These are phyloP conservation scores for Jacaranda mimosifolia DNA, from an alignment of 257 asterid species.

Conservation along the genomic window DNA sequence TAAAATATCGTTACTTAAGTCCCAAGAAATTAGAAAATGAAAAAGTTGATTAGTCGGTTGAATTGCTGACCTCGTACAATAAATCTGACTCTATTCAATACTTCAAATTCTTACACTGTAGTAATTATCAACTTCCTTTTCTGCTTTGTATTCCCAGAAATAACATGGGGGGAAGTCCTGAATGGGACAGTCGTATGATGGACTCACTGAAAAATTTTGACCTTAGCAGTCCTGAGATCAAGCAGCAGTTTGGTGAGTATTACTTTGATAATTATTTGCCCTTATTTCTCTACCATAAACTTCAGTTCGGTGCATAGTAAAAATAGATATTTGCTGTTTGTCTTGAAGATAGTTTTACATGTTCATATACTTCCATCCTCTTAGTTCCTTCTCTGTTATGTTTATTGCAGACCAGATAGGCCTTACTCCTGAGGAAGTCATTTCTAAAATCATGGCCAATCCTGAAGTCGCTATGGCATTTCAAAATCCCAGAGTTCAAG, in stretches of 20 bases:
- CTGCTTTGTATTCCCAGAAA: constrained; percentile 48
- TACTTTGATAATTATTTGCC: constrained; percentile 24
- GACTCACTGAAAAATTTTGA: constrained; percentile 83
- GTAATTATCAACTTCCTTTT: neutral
- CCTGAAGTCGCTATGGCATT: constrained; percentile 98
- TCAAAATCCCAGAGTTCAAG: constrained; percentile 98
- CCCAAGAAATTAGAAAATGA: constrained; percentile 18
- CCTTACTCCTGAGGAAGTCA: constrained; percentile 91
- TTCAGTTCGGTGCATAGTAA: constrained; percentile 23
- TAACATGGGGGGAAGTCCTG: constrained; percentile 96
- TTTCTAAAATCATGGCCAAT: constrained; percentile 91
- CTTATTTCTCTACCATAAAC: constrained; percentile 18
- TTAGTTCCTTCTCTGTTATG: constrained; percentile 15
- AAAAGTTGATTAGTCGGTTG: constrained; percentile 17
- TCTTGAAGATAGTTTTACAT: neutral
- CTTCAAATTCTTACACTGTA: constrained; percentile 16
- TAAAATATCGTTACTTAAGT: neutral
- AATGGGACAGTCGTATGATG: constrained; percentile 90
- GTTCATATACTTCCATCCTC: constrained; percentile 3
- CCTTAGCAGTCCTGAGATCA: constrained; percentile 93
- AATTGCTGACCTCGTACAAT: neutral
- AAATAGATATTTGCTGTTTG: neutral
- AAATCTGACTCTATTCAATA: constrained; percentile 1
- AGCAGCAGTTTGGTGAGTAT: constrained; percentile 92
- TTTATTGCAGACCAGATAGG: constrained; percentile 86